Evolutionary conservation across 768 basidiomycete genomes (phyloP).

Genomic region (Suillus hirtellus): DNA sequence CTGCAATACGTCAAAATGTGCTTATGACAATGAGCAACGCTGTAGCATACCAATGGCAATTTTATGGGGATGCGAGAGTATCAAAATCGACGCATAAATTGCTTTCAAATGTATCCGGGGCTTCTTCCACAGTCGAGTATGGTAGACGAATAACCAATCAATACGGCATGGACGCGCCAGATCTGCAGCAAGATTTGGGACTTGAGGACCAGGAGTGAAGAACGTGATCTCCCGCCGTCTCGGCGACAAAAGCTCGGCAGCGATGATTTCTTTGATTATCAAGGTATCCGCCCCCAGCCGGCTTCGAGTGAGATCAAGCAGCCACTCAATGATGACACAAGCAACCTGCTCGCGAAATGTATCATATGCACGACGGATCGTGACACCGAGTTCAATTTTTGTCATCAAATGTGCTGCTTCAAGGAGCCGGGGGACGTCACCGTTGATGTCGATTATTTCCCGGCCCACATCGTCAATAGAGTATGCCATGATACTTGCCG

Average conservation of each 20-base stretch:
- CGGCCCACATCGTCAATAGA: slow-evolving; percentile 79
- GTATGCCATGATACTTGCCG: slow-evolving; percentile 56
- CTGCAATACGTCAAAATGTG: slow-evolving; percentile 39
- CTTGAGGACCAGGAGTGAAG: slow-evolving; percentile 38
- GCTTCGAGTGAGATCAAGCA: slow-evolving; percentile 75
- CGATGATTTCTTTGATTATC: slow-evolving; percentile 71
- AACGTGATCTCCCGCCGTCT: slow-evolving; percentile 53
- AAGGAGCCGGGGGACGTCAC: slow-evolving; percentile 52
- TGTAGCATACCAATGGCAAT: slow-evolving; percentile 67
- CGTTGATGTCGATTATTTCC: slow-evolving; percentile 78
- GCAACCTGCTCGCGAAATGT: slow-evolving; percentile 87
- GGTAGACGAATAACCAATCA: slow-evolving; percentile 78
- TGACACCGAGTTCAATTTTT: slow-evolving; percentile 90
- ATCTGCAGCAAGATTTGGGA: slow-evolving; percentile 39
- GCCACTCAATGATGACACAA: slow-evolving; percentile 83
- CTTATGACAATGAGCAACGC: neutral
- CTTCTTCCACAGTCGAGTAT: slow-evolving; percentile 83
- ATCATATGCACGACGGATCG: slow-evolving; percentile 83
- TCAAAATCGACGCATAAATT: slow-evolving; percentile 74
- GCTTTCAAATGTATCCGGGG: slow-evolving; percentile 81
- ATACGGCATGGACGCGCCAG: slow-evolving; percentile 59
- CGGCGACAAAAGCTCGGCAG: slow-evolving; percentile 64
- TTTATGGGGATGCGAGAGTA: slow-evolving; percentile 72
- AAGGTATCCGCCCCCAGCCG: slow-evolving; percentile 67
- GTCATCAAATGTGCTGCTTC: slow-evolving; percentile 78